Evolutionary conservation across 2,329 filamentous ascomycete species (phyloP).

Genomic region (Zymoseptoria pseudotritici): DNA sequence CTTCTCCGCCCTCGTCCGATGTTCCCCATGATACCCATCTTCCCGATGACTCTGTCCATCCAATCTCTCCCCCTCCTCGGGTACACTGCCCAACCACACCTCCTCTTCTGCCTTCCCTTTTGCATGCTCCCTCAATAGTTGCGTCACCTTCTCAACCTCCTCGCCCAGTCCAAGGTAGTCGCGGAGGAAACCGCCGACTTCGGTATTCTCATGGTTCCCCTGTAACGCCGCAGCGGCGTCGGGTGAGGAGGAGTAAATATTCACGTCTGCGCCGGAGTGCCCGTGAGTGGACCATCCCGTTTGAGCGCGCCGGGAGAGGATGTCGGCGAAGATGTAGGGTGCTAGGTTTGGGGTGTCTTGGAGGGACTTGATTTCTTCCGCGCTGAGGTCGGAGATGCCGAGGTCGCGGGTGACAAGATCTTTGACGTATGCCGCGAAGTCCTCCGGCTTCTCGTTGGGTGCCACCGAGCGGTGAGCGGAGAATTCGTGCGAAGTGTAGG

Average conservation of each 20-base stretch:
- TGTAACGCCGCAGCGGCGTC: constrained; percentile 55
- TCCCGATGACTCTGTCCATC: constrained; percentile 42
- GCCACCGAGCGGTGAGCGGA: constrained; percentile 40
- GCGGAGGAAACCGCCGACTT: constrained; percentile 74
- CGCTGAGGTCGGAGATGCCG: constrained; percentile 63
- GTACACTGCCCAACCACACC: constrained; percentile 38
- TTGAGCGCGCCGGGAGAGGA: constrained; percentile 80
- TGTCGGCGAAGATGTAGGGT: constrained; percentile 64
- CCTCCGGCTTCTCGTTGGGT: not conserved
- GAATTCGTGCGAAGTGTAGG: constrained; percentile 60
- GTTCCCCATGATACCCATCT: constrained; percentile 27
- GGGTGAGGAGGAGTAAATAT: constrained; percentile 79
- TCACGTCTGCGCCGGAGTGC: constrained; percentile 83
- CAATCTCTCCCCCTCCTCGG: constrained; percentile 35
- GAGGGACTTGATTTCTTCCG: constrained; percentile 62
- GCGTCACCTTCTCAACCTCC: constrained; percentile 69
- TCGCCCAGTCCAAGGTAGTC: constrained; percentile 75
- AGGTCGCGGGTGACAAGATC: constrained; percentile 62
- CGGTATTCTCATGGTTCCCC: constrained; percentile 92
- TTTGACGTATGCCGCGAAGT: constrained; percentile 53
- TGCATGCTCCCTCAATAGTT: constrained; percentile 59
- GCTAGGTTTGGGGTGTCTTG: constrained; percentile 49
- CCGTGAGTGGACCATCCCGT: constrained; percentile 93
- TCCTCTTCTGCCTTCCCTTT: constrained; percentile 27
- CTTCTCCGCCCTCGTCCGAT: constrained; percentile 12